Evolutionary conservation across 176 grass and related monocot species (phyloP).

Genomic region (Aegilops umbellulata): DNA sequence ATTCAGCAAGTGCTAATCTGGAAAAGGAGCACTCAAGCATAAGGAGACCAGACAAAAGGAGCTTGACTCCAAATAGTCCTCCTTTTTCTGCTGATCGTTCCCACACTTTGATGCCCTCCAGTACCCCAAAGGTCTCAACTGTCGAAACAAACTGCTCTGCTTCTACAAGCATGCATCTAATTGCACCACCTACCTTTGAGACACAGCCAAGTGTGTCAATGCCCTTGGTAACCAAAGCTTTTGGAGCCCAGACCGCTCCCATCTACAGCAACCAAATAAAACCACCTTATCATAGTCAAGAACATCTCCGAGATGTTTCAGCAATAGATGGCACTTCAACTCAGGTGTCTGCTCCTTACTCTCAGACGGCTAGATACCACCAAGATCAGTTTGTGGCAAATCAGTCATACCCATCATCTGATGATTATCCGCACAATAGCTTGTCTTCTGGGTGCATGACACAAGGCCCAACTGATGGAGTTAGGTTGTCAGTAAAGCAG

Average conservation of each 20-base stretch:
- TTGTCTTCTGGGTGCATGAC: conserved; percentile 25
- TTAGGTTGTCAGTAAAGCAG: conserved; percentile 4
- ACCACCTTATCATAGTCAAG: not conserved
- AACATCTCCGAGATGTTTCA: conserved; percentile 3
- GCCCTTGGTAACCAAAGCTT: conserved; percentile 12
- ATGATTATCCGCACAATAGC: conserved; percentile 9
- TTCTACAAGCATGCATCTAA: conserved; percentile 23
- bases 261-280: conserved; percentile 10
- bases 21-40: conserved; percentile 10
- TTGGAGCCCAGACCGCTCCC: conserved; percentile 21
- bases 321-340: conserved; percentile 25
- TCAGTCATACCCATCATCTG: conserved; percentile 5
- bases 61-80: conserved; percentile 19
- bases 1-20: not conserved
- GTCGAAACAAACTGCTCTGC: conserved; percentile 23
- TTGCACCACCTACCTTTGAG: conserved; percentile 12
- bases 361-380: not conserved
- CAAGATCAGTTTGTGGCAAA: conserved; percentile 17
- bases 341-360: conserved; percentile 15
- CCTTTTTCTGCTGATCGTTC: not conserved
- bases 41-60: conserved; percentile 5
- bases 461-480: conserved; percentile 9
- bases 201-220: not conserved
- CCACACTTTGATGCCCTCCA: not conserved
- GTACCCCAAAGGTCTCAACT: conserved; percentile 18